Base-by-base conservation (phyloP, 2,329 filamentous ascomycete genomes). In the Botrytis medusae region DNA sequence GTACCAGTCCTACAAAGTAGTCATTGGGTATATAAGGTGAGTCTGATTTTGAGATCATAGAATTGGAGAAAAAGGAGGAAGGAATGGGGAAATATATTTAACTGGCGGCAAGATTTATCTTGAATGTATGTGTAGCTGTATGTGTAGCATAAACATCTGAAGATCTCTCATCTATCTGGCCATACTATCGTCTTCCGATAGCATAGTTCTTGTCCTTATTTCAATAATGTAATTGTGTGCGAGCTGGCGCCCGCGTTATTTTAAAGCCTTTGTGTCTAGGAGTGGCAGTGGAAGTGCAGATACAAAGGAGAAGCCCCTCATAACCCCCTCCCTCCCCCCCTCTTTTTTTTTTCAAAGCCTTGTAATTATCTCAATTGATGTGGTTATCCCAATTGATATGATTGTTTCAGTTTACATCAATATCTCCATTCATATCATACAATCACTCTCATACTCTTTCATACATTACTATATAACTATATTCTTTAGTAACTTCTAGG, bases 401-500 rank as follows among this genome's bases (percentile, higher is more conserved):
- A 42, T 42, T 14, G 12, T 42, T 42, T 0, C 40, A 16, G 9
- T 42, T 42, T 2, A 6, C 14, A 42, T 42, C 40, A 42, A 14
- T 14, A 14, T 42, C 12, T 12, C 40, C 10, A 42, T 42, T 42
- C 40, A 42, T 42, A 42, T 14, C 2, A 42, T 14, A 42, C 40
- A 42, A 42, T 2, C 40, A 42, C 40, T 42, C 48, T 25, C 48
- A 54, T 54, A 54, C 40, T 14, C 12, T 42, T 25, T n/a, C 48
- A 54, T 54, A 54, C 22, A n/a, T 14, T 51, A n/a, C 25, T 54
- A 54, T 12, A n/a, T n/a, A 16, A 54, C 48, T 54, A n/a, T 1
- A 7, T 16, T 16, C 6, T 40, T 76, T 63, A 93, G 76, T 93
- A 94, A 78, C 90, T 93, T 74, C 89, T 84, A 1, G 91, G 92